Percentiles rank a stretch among this genome's conserved stretches.
Conservation (phyloP, 345 rosid species). For the Lepidium didymum region DNA sequence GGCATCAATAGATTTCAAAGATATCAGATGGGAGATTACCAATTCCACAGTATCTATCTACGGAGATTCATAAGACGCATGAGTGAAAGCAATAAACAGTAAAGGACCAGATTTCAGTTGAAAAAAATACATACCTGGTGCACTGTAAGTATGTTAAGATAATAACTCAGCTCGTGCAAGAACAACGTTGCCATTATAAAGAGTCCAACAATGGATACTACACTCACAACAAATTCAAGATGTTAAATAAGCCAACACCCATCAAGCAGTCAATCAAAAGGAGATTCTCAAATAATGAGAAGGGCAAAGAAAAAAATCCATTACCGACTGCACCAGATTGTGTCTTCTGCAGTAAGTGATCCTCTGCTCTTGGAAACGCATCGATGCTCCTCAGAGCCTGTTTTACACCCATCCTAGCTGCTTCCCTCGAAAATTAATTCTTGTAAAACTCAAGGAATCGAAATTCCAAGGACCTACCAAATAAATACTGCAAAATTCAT, state of each 20-base stretch:
- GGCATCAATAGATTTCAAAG: not conserved
- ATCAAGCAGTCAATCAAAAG: not conserved
- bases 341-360: constrained; percentile 85
- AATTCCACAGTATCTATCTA: not conserved
- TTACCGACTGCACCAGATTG: constrained; percentile 92
- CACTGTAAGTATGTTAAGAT: constrained; percentile 66
- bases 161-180: constrained; percentile 84
- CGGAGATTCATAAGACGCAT: not conserved
- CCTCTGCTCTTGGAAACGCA: constrained; percentile 98
- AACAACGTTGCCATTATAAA: constrained; percentile 79
- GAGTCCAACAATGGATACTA: constrained; percentile 83
- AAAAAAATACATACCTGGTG: constrained; percentile 59
- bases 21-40: not conserved
- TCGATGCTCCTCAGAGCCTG: constrained; percentile 81
- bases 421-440: not conserved
- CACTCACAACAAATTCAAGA: constrained; percentile 13
- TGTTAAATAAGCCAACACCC: not conserved
- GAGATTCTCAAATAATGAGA: not conserved
- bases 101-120: not conserved
- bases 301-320: not conserved
- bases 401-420: constrained; percentile 57
- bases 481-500: not conserved
- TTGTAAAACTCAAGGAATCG: not conserved
- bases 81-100: not conserved
- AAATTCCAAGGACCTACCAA: not conserved